phyloP scores from a whole-genome alignment of 805 yeast genomes.

The Candida boleticola region DNA sequence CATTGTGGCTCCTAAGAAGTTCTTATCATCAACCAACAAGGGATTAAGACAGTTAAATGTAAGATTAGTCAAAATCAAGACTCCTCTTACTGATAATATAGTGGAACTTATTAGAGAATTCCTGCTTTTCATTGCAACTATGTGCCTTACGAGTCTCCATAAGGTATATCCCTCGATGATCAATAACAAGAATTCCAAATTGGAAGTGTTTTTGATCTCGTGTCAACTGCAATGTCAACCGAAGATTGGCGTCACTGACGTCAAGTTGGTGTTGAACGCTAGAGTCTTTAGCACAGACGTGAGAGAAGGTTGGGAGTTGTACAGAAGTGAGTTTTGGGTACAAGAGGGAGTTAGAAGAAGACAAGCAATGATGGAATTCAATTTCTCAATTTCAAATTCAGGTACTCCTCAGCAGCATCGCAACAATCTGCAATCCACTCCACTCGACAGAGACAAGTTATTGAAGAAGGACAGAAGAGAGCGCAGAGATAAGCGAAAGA shows the following conservation, averaged over 20 bases:
- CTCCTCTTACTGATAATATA: slow-evolving; percentile 29
- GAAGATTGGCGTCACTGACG: slow-evolving; percentile 67
- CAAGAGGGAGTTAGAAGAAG: slow-evolving; percentile 70
- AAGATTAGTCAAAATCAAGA: slow-evolving; percentile 62
- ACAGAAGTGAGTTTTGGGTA: slow-evolving; percentile 91
- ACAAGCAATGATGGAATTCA: slow-evolving; percentile 31
- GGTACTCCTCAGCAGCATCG: slow-evolving; percentile 9
- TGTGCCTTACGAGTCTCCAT: slow-evolving; percentile 30
- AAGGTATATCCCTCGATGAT: slow-evolving; percentile 31
- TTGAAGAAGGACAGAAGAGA: slow-evolving; percentile 39
- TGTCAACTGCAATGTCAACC: slow-evolving; percentile 52
- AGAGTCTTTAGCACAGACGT: slow-evolving; percentile 78
- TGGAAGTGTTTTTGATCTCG: slow-evolving; percentile 39
- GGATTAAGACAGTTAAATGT: slow-evolving; percentile 84
- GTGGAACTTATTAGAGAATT: slow-evolving; percentile 38
- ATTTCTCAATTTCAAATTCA: neutral
- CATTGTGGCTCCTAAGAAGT: slow-evolving; percentile 76
- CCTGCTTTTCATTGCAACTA: slow-evolving; percentile 26
- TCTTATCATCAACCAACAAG: slow-evolving; percentile 79
- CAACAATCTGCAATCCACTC: slow-evolving; percentile 7
- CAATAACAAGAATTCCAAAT: slow-evolving; percentile 27
- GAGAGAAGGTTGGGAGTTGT: slow-evolving; percentile 93
- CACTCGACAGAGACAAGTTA: slow-evolving; percentile 23
- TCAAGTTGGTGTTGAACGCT: slow-evolving; percentile 78
- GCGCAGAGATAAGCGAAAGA: slow-evolving; percentile 38